Evolutionary conservation across 1,284 basidiomycete species (phyloP).

Genomic region (Rhizoctonia solani): DNA sequence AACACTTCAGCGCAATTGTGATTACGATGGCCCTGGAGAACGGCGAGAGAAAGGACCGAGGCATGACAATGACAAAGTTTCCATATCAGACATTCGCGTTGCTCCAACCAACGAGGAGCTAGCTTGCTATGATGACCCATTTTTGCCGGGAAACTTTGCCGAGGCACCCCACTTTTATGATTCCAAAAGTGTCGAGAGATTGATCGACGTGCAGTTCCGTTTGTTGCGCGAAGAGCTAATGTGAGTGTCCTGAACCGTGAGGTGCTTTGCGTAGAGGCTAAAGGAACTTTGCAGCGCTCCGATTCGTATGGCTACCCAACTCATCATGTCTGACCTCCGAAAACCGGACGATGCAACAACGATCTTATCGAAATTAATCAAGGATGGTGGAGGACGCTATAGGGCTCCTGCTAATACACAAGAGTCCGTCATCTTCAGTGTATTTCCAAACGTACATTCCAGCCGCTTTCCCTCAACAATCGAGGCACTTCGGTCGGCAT

Average conservation of each 20-base stretch:
- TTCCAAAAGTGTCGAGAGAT: slow-evolving; percentile 58
- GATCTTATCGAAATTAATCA: slow-evolving; percentile 36
- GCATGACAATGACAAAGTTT: slow-evolving; percentile 66
- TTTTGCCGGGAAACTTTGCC: slow-evolving; percentile 60
- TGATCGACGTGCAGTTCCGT: slow-evolving; percentile 72
- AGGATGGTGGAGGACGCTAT: slow-evolving; percentile 40
- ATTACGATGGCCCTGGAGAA: slow-evolving; percentile 61
- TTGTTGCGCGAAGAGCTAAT: slow-evolving; percentile 69
- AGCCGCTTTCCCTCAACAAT: slow-evolving; percentile 50
- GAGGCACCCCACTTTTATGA: slow-evolving; percentile 64
- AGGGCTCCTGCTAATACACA: slow-evolving; percentile 46
- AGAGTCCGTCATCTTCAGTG: slow-evolving; percentile 57
- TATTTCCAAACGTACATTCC: slow-evolving; percentile 58
- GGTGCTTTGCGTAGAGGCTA: not conserved
- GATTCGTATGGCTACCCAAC: slow-evolving; percentile 55
- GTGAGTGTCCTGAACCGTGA: slow-evolving; percentile 47
- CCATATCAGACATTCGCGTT: slow-evolving; percentile 61
- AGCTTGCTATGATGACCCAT: slow-evolving; percentile 52
- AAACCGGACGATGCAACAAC: slow-evolving; percentile 38
- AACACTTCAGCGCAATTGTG: slow-evolving; percentile 48
- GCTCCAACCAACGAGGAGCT: slow-evolving; percentile 68
- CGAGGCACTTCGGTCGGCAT: slow-evolving; percentile 55
- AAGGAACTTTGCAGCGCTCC: slow-evolving; percentile 50
- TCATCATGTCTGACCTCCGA: slow-evolving; percentile 52
- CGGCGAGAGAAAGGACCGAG: slow-evolving; percentile 56